These are phyloP conservation scores for Euphorbia corollata DNA, from an alignment of 441 rosid species.

Conservation along the genomic window DNA sequence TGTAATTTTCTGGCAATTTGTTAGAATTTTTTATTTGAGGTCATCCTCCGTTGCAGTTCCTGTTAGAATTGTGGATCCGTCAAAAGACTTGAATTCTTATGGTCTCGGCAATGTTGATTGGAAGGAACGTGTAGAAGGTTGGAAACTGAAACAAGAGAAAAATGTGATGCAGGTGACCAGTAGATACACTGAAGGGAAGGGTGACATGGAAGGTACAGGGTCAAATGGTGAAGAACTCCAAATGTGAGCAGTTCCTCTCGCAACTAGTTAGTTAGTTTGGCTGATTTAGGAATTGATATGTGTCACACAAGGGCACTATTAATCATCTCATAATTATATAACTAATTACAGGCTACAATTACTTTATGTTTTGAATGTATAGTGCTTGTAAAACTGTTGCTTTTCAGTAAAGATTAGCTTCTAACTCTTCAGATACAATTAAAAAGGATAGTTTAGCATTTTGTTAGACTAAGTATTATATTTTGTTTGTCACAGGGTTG, in stretches of 20 bases:
- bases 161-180: constrained; percentile 60
- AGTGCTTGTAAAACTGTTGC: not conserved
- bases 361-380: not conserved
- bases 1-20: too few species aligned
- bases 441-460: not conserved
- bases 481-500: constrained; percentile 52
- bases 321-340: not conserved
- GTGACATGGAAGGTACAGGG: constrained; percentile 91
- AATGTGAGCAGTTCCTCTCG: constrained; percentile 53
- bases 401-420: not conserved
- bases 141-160: constrained; percentile 97
- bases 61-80: constrained; percentile 92
- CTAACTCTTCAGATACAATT: not conserved
- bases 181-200: constrained; percentile 80
- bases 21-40: constrained; percentile 20
- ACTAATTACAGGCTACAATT: not conserved
- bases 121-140: constrained; percentile 97
- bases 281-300: constrained; percentile 9
- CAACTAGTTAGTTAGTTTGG: constrained; percentile 8
- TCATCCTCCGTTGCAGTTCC: constrained; percentile 46
- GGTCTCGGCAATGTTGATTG: constrained; percentile 94
- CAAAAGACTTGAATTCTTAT: constrained; percentile 91
- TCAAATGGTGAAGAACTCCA: constrained; percentile 94
- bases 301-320: not conserved
- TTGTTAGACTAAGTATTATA: not conserved